Conservation (phyloP, 2,329 filamentous ascomycete genomes). For the Spiromastix sp. region DNA sequence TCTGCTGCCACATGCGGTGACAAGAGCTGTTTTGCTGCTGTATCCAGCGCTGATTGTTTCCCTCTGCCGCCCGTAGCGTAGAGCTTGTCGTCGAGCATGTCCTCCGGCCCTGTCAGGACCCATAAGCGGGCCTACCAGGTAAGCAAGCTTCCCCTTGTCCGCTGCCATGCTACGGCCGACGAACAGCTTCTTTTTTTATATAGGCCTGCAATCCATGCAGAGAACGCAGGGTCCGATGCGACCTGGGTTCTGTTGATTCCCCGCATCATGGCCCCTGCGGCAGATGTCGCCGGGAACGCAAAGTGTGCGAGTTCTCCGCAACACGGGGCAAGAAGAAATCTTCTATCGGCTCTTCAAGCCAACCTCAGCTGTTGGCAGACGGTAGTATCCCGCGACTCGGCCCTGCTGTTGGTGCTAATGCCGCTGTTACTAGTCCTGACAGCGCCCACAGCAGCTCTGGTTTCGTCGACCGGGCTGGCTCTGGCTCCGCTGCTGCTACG, state of each 20-base stretch:
- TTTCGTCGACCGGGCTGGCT: too few relatives aligned
- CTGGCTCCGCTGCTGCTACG: too few relatives aligned
- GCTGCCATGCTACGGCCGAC: background rate
- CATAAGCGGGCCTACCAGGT: slow-evolving; percentile 16
- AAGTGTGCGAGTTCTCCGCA: slow-evolving; percentile 14
- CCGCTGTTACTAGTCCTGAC: background rate
- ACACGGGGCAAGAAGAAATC: slow-evolving; percentile 14
- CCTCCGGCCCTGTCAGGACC: slow-evolving; percentile 8
- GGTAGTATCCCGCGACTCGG: background rate
- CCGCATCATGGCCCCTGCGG: slow-evolving; percentile 14
- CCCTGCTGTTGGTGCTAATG: background rate
- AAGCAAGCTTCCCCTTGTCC: slow-evolving; percentile 2
- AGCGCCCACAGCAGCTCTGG: too few relatives aligned
- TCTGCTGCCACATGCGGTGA: too few relatives aligned
- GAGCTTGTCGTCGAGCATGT: too few relatives aligned
- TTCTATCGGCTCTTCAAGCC: background rate
- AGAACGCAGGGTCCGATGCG: slow-evolving; percentile 14
- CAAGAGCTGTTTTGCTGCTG: too few relatives aligned
- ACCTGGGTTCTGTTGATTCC: slow-evolving; percentile 13
- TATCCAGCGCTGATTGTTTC: too few relatives aligned
- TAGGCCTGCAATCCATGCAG: slow-evolving; percentile 16
- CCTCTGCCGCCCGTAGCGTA: too few relatives aligned
- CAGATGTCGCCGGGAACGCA: slow-evolving; percentile 14
- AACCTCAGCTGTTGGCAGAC: background rate
- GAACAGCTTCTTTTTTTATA: slow-evolving; percentile 1